Base-by-base conservation (phyloP, 2,329 filamentous ascomycete genomes). In the Colletotrichum noveboracense region DNA sequence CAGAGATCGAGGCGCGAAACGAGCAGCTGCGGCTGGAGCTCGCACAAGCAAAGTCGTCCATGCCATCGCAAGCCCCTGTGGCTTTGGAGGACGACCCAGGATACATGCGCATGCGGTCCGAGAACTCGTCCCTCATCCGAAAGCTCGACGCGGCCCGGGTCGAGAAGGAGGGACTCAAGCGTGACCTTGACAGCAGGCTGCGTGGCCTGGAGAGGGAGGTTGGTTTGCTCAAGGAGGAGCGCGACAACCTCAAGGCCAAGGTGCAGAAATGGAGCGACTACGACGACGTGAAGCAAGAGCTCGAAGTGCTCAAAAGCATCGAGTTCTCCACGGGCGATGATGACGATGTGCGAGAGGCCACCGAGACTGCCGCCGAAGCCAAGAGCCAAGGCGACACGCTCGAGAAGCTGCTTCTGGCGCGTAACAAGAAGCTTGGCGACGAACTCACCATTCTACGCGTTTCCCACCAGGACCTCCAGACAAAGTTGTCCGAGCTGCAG, bases 261-360 rank as follows among this genome's bases (percentile, higher is more conserved):
- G 91, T 98, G 5, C 93, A 95, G 77, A 97, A 94, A 82, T 97
- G 95, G 92, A 92, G 92, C 79, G 97, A 99, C 83, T 99, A 99
- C 83, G 96, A 98, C 38, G 96, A 98, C 75, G 92, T 99, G 64
- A 98, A 97, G 85, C 95, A 97, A 78, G 97, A 99, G 84, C 89
- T 99, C 5, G 96, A 98, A 81, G 96, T 98, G 76, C 91, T 99
- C 76, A 98, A 98, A 91, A 98, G 96, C 79, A 98, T 99, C 80
- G 97, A 99, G 83, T 98, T 99, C 80, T 95, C 96, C 3, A 96
- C 95, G 1, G 96, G 95, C 9, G 94, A 96, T 77, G 96, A 97
- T 76, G 94, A 96, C 62, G 86, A 87, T 52, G 79, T 84, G 32
- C 78, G 84, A 4, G 86, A 88, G 30, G 78, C 64, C 70, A 77